These are phyloP conservation scores for Parachaetomium inaequale DNA, from an alignment of 495 filamentous ascomycete genomes.

Conservation along the genomic window DNA sequence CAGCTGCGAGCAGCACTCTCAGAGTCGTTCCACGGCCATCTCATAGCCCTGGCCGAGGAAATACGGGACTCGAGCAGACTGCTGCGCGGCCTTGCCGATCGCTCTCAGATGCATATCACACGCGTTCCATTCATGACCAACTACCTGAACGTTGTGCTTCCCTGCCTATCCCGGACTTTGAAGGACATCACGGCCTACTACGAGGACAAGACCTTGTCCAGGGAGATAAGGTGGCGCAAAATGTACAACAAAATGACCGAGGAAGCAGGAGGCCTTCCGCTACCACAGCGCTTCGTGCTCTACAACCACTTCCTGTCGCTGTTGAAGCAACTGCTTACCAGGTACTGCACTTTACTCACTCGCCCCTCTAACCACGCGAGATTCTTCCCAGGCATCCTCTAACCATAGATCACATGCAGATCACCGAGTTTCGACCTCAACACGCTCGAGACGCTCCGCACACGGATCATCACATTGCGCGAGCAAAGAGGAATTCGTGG, in stretches of 20 bases:
- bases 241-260: conserved; percentile 53
- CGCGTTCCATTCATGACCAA: conserved; percentile 47
- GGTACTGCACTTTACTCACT: conserved; percentile 2
- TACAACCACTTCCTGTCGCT: conserved; percentile 51
- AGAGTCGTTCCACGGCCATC: conserved; percentile 40
- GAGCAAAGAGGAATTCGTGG: conserved; percentile 45
- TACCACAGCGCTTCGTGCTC: conserved; percentile 50
- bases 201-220: conserved; percentile 45
- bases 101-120: conserved; percentile 46
- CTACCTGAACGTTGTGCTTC: conserved; percentile 51
- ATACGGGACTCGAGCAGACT: conserved; percentile 41
- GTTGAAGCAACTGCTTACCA: conserved; percentile 46
- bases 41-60: conserved; percentile 42
- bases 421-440: conserved; percentile 52
- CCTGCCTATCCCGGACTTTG: conserved; percentile 47
- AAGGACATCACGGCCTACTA: conserved; percentile 50
- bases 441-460: conserved; percentile 45
- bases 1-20: conserved; percentile 39
- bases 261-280: conserved; percentile 44
- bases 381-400: not conserved
- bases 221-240: conserved; percentile 48
- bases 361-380: not conserved
- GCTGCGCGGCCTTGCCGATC: conserved; percentile 50
- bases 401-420: conserved; percentile 36
- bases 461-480: conserved; percentile 45